A percentile compares a stretch with the other conserved stretches of the same genome.
Conservation (phyloP, 1,284 basidiomycete species). For the Microbotryum silenes-acaulis region DNA sequence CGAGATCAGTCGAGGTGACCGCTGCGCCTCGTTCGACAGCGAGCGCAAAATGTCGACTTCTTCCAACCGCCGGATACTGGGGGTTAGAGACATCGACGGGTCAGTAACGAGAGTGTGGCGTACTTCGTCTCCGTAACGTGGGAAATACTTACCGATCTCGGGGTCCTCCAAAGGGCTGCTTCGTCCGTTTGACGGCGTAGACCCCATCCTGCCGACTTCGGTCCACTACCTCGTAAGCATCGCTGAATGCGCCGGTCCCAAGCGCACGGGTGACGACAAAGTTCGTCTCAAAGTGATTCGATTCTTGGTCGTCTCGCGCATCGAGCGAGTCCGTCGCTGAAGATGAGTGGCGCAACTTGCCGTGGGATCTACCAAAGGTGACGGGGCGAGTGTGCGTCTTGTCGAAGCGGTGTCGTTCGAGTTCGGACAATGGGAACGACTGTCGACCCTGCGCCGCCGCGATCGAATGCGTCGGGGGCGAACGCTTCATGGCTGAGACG, state of each 20-base stretch:
- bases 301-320: conserved; percentile 23
- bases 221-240: conserved; percentile 79
- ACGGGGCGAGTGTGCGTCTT: background rate
- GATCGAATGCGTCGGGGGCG: conserved; percentile 6
- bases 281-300: conserved; percentile 54
- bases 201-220: conserved; percentile 52
- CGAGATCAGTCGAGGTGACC: conserved; percentile 72
- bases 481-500: conserved; percentile 7
- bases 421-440: conserved; percentile 24
- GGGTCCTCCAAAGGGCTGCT: conserved; percentile 75
- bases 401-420: conserved; percentile 10
- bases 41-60: conserved; percentile 89
- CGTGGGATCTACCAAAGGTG: conserved; percentile 15
- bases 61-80: conserved; percentile 77
- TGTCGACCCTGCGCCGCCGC: conserved; percentile 11
- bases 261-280: conserved; percentile 75
- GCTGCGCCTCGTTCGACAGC: conserved; percentile 47
- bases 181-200: conserved; percentile 90
- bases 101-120: conserved; percentile 2
- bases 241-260: conserved; percentile 90
- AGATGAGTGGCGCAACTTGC: conserved; percentile 31
- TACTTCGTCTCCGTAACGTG: background rate
- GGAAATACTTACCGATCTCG: conserved; percentile 66
- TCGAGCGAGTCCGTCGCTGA: conserved; percentile 26
- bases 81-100: conserved; percentile 23